Evolutionary conservation across 805 yeast genomes (phyloP).

Genomic region (Saccharomyces mikatae): DNA sequence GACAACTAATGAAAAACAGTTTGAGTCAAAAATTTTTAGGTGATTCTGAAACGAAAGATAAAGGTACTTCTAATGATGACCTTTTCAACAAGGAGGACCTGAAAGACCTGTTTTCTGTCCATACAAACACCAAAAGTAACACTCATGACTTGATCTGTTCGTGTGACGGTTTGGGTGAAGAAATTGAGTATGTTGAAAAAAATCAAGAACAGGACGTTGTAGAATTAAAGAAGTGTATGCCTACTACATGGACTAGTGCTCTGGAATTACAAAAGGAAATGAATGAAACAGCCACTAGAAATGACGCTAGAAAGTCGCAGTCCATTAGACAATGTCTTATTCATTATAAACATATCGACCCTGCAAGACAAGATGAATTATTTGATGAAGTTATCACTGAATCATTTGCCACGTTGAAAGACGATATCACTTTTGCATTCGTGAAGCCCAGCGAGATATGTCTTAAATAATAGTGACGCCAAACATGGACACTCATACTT

Average conservation of each 20-base stretch:
- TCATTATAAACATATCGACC: slow-evolving; percentile 59
- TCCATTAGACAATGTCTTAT: slow-evolving; percentile 51
- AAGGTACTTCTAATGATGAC: slow-evolving; percentile 43
- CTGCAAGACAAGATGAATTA: slow-evolving; percentile 21
- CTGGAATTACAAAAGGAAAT: slow-evolving; percentile 31
- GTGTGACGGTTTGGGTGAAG: slow-evolving; percentile 50
- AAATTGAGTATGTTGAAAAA: slow-evolving; percentile 13
- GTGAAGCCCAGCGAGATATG: slow-evolving; percentile 15
- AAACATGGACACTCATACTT: background rate
- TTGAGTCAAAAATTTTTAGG: slow-evolving; percentile 66
- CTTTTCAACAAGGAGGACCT: slow-evolving; percentile 64
- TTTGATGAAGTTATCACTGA: slow-evolving; percentile 16
- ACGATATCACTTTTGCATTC: slow-evolving; percentile 22
- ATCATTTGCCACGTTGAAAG: slow-evolving; percentile 8
- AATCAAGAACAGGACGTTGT: slow-evolving; percentile 4
- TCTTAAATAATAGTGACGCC: background rate
- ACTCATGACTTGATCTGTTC: slow-evolving; percentile 74
- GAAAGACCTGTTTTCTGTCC: slow-evolving; percentile 63
- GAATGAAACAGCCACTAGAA: slow-evolving; percentile 14
- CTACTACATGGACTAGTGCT: slow-evolving; percentile 49
- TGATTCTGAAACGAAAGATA: slow-evolving; percentile 17
- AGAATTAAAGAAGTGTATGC: background rate
- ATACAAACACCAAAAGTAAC: slow-evolving; percentile 43
- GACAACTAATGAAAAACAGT: slow-evolving; percentile 79
- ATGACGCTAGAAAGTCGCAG: slow-evolving; percentile 28